A percentile compares a stretch with the other conserved stretches of the same genome.
Conservation (phyloP, 192 early-diverging fungal genomes). For the Mortierella claussenii region DNA sequence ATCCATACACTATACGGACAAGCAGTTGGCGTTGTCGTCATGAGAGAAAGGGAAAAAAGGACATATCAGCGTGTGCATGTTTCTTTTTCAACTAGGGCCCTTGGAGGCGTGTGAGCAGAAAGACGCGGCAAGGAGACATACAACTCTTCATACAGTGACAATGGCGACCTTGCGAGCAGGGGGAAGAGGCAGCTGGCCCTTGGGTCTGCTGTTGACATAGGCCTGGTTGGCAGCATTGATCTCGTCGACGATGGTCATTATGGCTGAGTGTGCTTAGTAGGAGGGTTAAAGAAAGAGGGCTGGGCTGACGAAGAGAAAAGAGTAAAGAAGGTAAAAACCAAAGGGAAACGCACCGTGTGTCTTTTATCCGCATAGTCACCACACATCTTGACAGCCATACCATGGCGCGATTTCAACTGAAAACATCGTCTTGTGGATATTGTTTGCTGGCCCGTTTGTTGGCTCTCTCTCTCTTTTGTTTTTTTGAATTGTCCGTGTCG, state of each 20-base stretch:
- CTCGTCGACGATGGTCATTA: slow-evolving; percentile 37
- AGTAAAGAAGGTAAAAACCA: background rate
- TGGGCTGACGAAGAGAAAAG: background rate
- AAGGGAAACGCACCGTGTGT: background rate
- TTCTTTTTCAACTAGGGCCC: too few relatives aligned
- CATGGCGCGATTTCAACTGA: slow-evolving; percentile 5
- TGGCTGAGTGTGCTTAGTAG: background rate
- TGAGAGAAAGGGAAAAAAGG: too few relatives aligned
- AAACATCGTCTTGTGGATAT: slow-evolving; percentile 14
- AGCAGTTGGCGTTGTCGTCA: too few relatives aligned
- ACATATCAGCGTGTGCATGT: too few relatives aligned
- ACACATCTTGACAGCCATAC: background rate
- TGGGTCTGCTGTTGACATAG: slow-evolving; percentile 43
- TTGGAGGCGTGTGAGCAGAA: too few relatives aligned
- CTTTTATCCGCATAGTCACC: too few relatives aligned
- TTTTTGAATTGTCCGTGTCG: background rate
- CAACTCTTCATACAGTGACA: slow-evolving; percentile 14
- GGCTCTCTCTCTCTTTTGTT: too few relatives aligned
- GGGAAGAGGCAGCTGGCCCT: slow-evolving; percentile 54
- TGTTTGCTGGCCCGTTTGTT: too few relatives aligned
- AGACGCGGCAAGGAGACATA: too few relatives aligned
- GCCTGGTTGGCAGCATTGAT: slow-evolving; percentile 44
- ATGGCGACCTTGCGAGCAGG: slow-evolving; percentile 56
- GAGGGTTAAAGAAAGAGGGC: background rate
- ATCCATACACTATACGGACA: slow-evolving; percentile 63